Evolutionary conservation across 805 yeast genomes (phyloP).

Genomic region (Ogataea zsoltii): DNA sequence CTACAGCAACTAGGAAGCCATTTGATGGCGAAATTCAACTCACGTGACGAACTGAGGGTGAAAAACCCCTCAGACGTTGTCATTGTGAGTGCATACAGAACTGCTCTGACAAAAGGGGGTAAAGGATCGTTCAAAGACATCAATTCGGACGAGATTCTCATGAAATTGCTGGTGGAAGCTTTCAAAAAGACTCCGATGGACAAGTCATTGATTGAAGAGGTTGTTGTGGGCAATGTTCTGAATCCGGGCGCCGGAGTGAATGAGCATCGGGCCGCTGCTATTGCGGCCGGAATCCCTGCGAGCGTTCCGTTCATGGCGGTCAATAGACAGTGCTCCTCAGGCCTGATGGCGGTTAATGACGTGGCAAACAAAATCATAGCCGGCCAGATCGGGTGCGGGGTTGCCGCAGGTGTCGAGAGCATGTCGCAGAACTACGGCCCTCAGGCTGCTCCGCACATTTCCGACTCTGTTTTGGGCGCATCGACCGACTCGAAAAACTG

Average conservation of each 20-base stretch:
- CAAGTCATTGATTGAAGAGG: slow-evolving; percentile 67
- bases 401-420: slow-evolving; percentile 92
- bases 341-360: slow-evolving; percentile 86
- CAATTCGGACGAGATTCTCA: slow-evolving; percentile 75
- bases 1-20: slow-evolving; percentile 37
- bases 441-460: slow-evolving; percentile 62
- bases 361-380: slow-evolving; percentile 82
- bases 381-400: slow-evolving; percentile 90
- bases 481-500: slow-evolving; percentile 65
- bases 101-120: slow-evolving; percentile 86
- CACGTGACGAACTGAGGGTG: slow-evolving; percentile 24
- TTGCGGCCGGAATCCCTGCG: slow-evolving; percentile 89
- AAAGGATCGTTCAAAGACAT: slow-evolving; percentile 84
- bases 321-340: slow-evolving; percentile 95
- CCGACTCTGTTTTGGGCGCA: slow-evolving; percentile 44
- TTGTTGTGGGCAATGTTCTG: slow-evolving; percentile 88
- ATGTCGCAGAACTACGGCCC: slow-evolving; percentile 93
- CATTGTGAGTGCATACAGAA: slow-evolving; percentile 85
- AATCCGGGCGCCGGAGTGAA: slow-evolving; percentile 93
- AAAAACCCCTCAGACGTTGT: slow-evolving; percentile 88
- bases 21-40: slow-evolving; percentile 22
- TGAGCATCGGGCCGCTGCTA: slow-evolving; percentile 88
- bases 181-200: slow-evolving; percentile 55
- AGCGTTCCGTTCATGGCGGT: slow-evolving; percentile 76
- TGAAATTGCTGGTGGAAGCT: slow-evolving; percentile 62